Base-by-base conservation (phyloP, 2,329 filamentous ascomycete genomes). In the Trichoderma oligosporum region DNA sequence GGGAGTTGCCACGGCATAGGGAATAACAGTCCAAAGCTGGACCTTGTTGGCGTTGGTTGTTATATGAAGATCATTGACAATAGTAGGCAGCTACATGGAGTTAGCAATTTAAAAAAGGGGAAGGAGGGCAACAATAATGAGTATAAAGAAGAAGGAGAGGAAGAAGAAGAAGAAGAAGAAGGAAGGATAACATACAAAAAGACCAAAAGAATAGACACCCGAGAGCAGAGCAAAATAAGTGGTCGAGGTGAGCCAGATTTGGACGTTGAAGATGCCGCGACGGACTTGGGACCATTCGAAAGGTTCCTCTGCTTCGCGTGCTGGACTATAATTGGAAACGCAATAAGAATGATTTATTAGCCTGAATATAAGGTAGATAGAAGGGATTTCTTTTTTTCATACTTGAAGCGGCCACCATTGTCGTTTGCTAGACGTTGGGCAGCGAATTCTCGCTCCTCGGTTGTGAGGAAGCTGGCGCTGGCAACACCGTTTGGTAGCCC, bases 11-110 rank as follows among this genome's bases (percentile, higher is more conserved):
- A 84, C 80, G 0, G 82, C 83, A 62, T 86, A 86, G 0, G 82
- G 82, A 35, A 85, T 84, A 14, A 86, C 83, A 1, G 81, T 82
- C 82, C 82, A 84, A 6, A 86, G 74, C 62, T 86, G 83, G 1
- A 81, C 77, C 62, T 82, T 69, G 64, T 85, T 82, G 9, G 81
- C 72, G 24, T 80, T 78, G 58, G 76, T 76, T 1, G 79, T 79
- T 45, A 80, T 79, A 3, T 75, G 71, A 14, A 83, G 69, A n/a
- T 77, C 78, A 60, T 80, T 74, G 65, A 87, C 82, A 60, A 87
- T 87, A 0, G 84, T 87, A 0, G 84, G 84, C 0, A 87, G 72
- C 80, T 82, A 33, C 14, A 20, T 7, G 48, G 18, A 48, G 31
- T 55, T 22, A 55, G 41, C 31, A 29, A 18, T 31, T n/a, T n/a